Percentiles rank a stretch among this genome's conserved stretches.
Evolutionary conservation across 129 eudicot genomes (phyloP).

Genomic region (Deinandra increscens): DNA sequence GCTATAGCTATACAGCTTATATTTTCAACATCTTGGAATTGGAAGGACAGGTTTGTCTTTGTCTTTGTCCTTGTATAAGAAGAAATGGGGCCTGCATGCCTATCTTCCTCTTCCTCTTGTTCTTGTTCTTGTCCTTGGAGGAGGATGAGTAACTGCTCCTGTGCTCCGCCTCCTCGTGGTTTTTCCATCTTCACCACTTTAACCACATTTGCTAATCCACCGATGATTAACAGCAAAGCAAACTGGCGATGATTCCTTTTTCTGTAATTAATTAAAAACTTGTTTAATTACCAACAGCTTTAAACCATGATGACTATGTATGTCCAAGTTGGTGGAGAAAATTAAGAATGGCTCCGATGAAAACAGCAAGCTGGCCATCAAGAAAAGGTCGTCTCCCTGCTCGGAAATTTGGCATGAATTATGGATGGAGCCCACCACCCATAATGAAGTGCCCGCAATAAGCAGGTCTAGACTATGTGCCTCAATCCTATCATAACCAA

Average conservation of each 20-base stretch:
- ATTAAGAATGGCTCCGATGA: constrained; percentile 54
- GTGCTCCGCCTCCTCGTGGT: constrained; percentile 89
- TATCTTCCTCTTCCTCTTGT: constrained; percentile 34
- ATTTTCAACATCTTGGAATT: too few species aligned
- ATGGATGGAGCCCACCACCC: constrained; percentile 79
- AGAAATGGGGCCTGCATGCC: constrained; percentile 35
- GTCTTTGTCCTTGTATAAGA: constrained; percentile 32
- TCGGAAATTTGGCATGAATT: constrained; percentile 80
- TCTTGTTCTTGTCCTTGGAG: too few species aligned
- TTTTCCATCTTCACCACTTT: constrained; percentile 88
- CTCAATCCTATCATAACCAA: constrained; percentile 51
- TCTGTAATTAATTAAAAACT: too few species aligned
- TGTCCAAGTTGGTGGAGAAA: constrained; percentile 39
- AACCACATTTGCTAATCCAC: constrained; percentile 67
- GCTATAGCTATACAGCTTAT: too few species aligned
- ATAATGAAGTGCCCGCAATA: constrained; percentile 59
- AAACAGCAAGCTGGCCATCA: constrained; percentile 67
- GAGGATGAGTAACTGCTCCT: constrained; percentile 50
- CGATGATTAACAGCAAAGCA: constrained; percentile 47
- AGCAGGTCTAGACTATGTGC: constrained; percentile 54
- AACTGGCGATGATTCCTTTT: constrained; percentile 54
- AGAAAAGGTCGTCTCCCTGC: constrained; percentile 70
- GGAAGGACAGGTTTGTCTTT: too few species aligned
- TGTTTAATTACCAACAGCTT: constrained; percentile 40
- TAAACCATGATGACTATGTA: constrained; percentile 49